Evolutionary conservation across 2,329 filamentous ascomycete genomes (phyloP).

Genomic region (Dryadomyces quercus-mongolicae): DNA sequence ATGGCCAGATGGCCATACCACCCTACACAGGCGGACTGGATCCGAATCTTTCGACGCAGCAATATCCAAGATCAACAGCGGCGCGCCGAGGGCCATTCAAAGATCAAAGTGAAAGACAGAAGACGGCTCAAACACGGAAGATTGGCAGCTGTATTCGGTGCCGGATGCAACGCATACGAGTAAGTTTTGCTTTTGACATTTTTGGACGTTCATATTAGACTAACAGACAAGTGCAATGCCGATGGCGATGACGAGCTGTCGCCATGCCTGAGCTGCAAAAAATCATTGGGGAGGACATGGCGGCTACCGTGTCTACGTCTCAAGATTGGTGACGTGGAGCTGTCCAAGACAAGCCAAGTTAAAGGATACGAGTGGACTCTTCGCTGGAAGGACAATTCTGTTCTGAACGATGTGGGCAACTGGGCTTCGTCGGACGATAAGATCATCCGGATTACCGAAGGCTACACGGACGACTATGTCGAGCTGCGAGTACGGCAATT

Average conservation of each 20-base stretch:
- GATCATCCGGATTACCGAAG: slow-evolving; percentile 39
- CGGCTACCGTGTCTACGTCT: slow-evolving; percentile 47
- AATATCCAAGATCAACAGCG: slow-evolving; percentile 20
- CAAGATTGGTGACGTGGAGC: slow-evolving; percentile 45
- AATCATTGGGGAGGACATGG: slow-evolving; percentile 35
- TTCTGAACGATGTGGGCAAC: slow-evolving; percentile 37
- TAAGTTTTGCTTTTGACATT: slow-evolving; percentile 27
- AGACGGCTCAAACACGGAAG: slow-evolving; percentile 44
- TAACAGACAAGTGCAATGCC: slow-evolving; percentile 33
- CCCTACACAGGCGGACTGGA: background rate
- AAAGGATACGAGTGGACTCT: slow-evolving; percentile 47
- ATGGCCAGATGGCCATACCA: background rate
- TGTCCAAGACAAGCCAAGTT: slow-evolving; percentile 47
- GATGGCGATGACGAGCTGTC: slow-evolving; percentile 34
- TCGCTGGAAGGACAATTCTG: slow-evolving; percentile 42
- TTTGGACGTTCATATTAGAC: no score
- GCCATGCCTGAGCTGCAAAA: slow-evolving; percentile 41
- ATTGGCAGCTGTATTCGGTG: slow-evolving; percentile 49
- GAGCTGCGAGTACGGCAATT: slow-evolving; percentile 41
- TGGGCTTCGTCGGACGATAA: slow-evolving; percentile 42
- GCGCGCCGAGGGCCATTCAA: slow-evolving; percentile 41
- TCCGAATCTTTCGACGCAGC: slow-evolving; percentile 18
- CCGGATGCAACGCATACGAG: slow-evolving; percentile 49
- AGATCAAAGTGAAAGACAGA: slow-evolving; percentile 34
- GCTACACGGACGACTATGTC: slow-evolving; percentile 36